Percentiles rank a stretch among this genome's conserved stretches.
These are phyloP conservation scores for Elongisporangium anandrum DNA, from an alignment of 352 stramenopile genomes.

Conservation along the genomic window DNA sequence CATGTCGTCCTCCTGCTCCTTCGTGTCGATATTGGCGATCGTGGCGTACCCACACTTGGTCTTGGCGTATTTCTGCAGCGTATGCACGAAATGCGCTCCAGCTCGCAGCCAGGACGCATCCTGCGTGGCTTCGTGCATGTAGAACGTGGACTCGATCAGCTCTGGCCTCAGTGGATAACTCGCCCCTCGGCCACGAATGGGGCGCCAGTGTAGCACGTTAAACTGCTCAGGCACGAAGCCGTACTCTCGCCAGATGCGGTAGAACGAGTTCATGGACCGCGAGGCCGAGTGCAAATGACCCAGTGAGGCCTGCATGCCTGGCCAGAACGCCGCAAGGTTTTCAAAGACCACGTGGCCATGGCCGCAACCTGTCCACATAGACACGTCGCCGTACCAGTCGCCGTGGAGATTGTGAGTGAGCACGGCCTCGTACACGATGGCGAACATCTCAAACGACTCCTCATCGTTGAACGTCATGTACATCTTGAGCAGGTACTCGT, in stretches of 20 bases:
- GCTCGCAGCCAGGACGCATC: conserved; percentile 80
- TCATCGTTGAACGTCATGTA: conserved; percentile 93
- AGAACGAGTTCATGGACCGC: conserved; percentile 92
- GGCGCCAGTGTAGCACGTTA: conserved; percentile 82
- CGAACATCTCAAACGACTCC: conserved; percentile 91
- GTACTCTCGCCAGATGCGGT: conserved; percentile 93
- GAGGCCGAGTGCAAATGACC: conserved; percentile 86
- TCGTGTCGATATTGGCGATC: conserved; percentile 80
- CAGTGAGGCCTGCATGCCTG: conserved; percentile 93
- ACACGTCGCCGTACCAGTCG: conserved; percentile 85
- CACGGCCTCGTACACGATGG: conserved; percentile 61
- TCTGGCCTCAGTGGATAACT: conserved; percentile 96
- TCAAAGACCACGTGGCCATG: conserved; percentile 60
- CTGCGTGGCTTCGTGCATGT: conserved; percentile 90
- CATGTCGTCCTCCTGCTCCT: conserved; percentile 95
- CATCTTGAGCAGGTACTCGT: conserved; percentile 98
- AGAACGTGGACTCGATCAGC: conserved; percentile 96
- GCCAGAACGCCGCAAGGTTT: conserved; percentile 95
- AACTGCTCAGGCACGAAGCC: conserved; percentile 97
- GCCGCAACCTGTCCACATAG: conserved; percentile 72
- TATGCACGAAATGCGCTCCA: conserved; percentile 75
- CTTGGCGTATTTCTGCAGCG: conserved; percentile 89
- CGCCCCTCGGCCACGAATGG: conserved; percentile 43
- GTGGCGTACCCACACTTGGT: conserved; percentile 93
- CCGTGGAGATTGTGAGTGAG: conserved; percentile 68